Percentiles rank a stretch among this genome's conserved stretches.
Conservation (phyloP, 2,329 filamentous ascomycete genomes). For the Alternaria gansuensis region DNA sequence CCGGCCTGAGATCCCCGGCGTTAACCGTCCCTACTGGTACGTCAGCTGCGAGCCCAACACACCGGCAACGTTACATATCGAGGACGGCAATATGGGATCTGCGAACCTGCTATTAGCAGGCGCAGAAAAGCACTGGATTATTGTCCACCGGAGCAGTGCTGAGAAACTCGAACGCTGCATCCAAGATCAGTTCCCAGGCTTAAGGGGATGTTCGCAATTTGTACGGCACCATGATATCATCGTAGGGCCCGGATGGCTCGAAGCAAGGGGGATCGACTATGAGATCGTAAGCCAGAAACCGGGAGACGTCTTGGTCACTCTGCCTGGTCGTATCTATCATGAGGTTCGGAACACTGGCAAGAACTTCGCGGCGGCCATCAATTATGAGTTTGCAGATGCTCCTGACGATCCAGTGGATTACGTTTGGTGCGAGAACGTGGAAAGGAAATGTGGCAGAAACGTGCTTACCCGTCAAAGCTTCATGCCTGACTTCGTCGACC, state of each 20-base stretch:
- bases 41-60: constrained; percentile 13
- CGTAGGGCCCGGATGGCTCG: constrained; percentile 12
- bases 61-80: constrained; percentile 17
- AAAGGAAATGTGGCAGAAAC: constrained; percentile 9
- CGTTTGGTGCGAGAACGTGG: constrained; percentile 13
- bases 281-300: constrained; percentile 12
- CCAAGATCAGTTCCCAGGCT: constrained; percentile 4
- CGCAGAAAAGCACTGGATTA: constrained; percentile 22
- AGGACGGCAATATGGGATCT: constrained; percentile 21
- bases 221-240: constrained; percentile 18
- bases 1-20: constrained; percentile 14
- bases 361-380: constrained; percentile 22
- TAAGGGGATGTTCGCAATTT: constrained; percentile 19
- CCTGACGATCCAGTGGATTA: constrained; percentile 16
- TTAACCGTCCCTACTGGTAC: constrained; percentile 22
- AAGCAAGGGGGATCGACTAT: constrained; percentile 16
- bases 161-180: constrained; percentile 14
- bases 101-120: constrained; percentile 23
- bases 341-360: constrained; percentile 18
- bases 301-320: constrained; percentile 21
- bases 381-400: constrained; percentile 20
- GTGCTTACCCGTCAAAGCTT: constrained; percentile 20
- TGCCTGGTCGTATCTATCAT: constrained; percentile 18
- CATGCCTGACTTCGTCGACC: constrained; percentile 1
- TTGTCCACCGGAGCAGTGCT: constrained; percentile 15